phyloP scores from a whole-genome alignment of 176 grass and related monocot genomes.

The Cocos nucifera region DNA sequence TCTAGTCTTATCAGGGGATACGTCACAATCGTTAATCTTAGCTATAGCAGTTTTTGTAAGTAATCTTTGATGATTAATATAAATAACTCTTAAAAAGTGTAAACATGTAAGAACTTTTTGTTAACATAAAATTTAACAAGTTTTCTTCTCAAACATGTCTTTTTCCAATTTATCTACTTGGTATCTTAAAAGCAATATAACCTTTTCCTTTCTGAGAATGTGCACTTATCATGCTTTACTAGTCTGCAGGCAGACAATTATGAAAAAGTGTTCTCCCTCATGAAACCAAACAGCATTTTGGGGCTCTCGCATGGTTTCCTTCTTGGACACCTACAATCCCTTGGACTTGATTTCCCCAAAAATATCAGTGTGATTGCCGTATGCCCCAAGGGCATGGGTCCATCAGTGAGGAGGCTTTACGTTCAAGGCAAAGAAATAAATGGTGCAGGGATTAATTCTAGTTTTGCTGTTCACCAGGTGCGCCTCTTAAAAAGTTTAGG shows the following conservation, averaged over 20 bases:
- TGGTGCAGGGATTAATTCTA: constrained; percentile 78
- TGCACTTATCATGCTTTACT: constrained; percentile 8
- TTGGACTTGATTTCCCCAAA: constrained; percentile 55
- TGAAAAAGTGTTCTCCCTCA: constrained; percentile 80
- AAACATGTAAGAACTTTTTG: too few relatives aligned
- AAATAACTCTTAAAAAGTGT: too few relatives aligned
- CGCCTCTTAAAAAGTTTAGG: too few relatives aligned
- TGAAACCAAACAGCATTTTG: constrained; percentile 73
- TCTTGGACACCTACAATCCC: constrained; percentile 63
- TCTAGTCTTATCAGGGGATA: too few relatives aligned
- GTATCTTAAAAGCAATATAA: too few relatives aligned
- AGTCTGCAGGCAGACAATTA: constrained; percentile 58
- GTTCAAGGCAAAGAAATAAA: constrained; percentile 82
- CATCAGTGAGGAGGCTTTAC: constrained; percentile 64
- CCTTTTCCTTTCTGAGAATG: too few relatives aligned
- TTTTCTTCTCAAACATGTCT: too few relatives aligned
- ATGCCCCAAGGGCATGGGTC: constrained; percentile 80
- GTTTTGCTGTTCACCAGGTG: constrained; percentile 80
- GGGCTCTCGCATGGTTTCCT: constrained; percentile 78
- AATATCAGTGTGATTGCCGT: constrained; percentile 79
- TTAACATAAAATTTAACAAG: too few relatives aligned
- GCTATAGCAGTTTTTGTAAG: too few relatives aligned
- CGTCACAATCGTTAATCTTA: too few relatives aligned
- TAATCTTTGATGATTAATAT: too few relatives aligned
- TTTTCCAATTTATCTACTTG: too few relatives aligned